Base-by-base conservation (phyloP, 345 rosid species). In the Firmiana major region DNA sequence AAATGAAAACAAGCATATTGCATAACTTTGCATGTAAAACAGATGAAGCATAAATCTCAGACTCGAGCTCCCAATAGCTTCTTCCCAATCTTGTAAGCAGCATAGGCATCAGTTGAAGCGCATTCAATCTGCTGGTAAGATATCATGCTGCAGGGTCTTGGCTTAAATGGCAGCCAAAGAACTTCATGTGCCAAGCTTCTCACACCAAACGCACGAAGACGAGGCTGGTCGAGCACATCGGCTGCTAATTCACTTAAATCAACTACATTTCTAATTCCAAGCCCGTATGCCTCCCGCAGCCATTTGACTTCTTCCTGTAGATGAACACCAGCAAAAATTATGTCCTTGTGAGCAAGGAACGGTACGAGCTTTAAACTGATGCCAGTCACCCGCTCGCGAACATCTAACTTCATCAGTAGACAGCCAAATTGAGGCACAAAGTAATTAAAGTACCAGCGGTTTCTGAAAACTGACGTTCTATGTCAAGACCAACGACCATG, bases 41-140 rank as follows among this genome's bases (percentile, higher is more conserved):
- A 38, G 4, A 38, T 3, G 40, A 1, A 38, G 40, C 6, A 38
- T 38, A 38, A 4, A 38, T 2, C 26, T 58, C 15, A 22, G 1
- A 59, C 63, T 59, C 2, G 11, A 59, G 0, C 36, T 42, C 51
- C 51, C 7, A 66, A 6, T 22, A 65, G 21, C 31, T 66, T 66
- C 17, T 42, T 42, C 34, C 71, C 53, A 42, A 66, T 5, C 71
- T 66, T 66, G 51, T 42, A 66, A n/a, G 71, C 71, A 66, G 31
- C 71, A 66, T 40, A 21, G 5, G 34, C 71, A 21, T 66, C 53
- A 21, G 17, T 42, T 21, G 53, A 3, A 21, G 51, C 55, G 12
- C 73, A 58, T 22, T 22, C 63, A 22, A 22, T 58, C 15, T 22
- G n/a, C 6, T 22, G 0, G 6, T 0, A 6, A 6, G 2, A 6